Conservation (phyloP, 495 filamentous ascomycete genomes). For the Neurospora sp. region DNA sequence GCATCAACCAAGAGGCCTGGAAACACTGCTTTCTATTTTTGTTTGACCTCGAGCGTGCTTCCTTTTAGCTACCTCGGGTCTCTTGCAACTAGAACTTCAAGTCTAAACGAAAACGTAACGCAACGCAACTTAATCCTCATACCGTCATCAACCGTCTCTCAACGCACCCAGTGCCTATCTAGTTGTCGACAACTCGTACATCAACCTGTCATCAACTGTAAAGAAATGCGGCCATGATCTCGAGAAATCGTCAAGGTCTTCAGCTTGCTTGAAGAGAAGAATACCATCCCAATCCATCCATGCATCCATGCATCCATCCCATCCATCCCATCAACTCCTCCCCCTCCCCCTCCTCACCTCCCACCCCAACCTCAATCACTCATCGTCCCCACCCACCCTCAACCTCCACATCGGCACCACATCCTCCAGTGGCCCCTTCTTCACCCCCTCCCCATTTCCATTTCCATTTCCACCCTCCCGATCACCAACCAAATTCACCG, state of each 20-base stretch:
- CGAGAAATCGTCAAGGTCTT: too few species aligned
- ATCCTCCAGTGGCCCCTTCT: not conserved
- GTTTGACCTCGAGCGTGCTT: too few species aligned
- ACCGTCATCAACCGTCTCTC: not conserved
- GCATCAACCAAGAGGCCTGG: not conserved
- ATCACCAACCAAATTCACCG: not conserved
- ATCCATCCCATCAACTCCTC: too few species aligned
- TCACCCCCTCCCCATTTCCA: not conserved
- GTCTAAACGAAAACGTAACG: not conserved
- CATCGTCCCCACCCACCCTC: not conserved
- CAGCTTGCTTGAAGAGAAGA: not conserved
- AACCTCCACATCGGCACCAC: not conserved
- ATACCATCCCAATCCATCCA: not conserved
- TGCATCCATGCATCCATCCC: too few species aligned
- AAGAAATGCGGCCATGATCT: too few species aligned
- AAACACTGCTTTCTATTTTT: not conserved
- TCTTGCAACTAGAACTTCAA: too few species aligned
- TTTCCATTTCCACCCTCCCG: too few species aligned
- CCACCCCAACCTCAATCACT: not conserved
- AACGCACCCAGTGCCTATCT: not conserved
- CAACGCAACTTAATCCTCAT: not conserved
- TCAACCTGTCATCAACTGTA: too few species aligned
- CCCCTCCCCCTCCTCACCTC: not conserved
- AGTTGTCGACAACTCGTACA: not conserved
- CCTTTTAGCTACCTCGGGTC: too few species aligned